Conservation (phyloP, 306 rosid species). For the Cucumis hystrix region DNA sequence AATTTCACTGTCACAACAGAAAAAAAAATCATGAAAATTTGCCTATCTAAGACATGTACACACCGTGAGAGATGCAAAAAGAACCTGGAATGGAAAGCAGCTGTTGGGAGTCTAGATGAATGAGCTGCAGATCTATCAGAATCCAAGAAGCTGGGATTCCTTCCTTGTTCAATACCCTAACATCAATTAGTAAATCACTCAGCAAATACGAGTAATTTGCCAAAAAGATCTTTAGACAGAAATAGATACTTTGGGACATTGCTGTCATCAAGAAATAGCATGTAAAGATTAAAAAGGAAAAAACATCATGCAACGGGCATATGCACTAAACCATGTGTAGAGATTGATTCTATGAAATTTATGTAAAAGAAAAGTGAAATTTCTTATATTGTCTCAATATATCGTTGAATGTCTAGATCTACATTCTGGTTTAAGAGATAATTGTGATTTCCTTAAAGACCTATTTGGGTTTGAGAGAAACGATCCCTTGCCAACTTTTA, state of each 20-base stretch:
- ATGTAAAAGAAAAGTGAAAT: neutral
- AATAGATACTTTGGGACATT: too few relatives aligned
- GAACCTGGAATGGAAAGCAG: slow-evolving; percentile 53
- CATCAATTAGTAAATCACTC: slow-evolving; percentile 9
- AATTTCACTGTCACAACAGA: slow-evolving; percentile 46
- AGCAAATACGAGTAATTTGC: slow-evolving; percentile 7
- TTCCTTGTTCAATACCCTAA: slow-evolving; percentile 60
- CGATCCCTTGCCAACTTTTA: neutral
- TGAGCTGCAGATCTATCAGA: slow-evolving; percentile 73
- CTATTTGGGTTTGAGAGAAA: neutral
- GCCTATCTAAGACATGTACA: neutral
- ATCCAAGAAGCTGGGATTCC: slow-evolving; percentile 47
- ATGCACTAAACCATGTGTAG: neutral
- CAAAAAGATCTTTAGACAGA: neutral
- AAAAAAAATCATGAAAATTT: slow-evolving; percentile 3
- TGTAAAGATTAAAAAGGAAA: neutral
- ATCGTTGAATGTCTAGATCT: neutral
- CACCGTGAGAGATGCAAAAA: neutral
- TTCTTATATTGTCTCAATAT: neutral
- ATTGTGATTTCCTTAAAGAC: neutral
- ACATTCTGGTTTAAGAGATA: neutral
- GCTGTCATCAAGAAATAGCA: neutral
- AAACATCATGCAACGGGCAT: neutral
- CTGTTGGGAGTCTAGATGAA: slow-evolving; percentile 73
- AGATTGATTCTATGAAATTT: neutral